Evolutionary conservation across 306 rosid species (phyloP).

Genomic region (Castanea mollissima): DNA sequence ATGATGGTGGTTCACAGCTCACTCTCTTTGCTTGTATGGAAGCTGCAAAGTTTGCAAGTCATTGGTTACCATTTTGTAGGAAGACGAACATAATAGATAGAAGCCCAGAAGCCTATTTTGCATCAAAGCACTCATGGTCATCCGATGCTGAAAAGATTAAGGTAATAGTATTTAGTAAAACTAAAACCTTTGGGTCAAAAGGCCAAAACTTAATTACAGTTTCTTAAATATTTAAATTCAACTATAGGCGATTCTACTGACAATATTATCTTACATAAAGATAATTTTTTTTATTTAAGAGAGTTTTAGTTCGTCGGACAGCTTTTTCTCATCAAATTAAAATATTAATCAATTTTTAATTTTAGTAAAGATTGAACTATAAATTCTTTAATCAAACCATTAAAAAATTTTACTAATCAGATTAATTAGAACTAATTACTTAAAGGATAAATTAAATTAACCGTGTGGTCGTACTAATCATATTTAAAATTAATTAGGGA

Average conservation of each 20-base stretch:
- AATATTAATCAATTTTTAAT: rapidly evolving
- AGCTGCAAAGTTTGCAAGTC: conserved; percentile 39
- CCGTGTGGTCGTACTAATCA: no score
- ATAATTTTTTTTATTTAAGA: no score
- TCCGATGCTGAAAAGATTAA: conserved; percentile 25
- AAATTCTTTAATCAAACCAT: rapidly evolving
- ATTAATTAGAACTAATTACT: rapidly evolving
- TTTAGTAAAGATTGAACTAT: rapidly evolving
- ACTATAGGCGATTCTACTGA: no score
- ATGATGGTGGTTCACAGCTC: conserved; percentile 47
- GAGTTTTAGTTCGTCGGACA: rapidly evolving
- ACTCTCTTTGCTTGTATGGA: conserved; percentile 44
- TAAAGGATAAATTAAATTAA: no score
- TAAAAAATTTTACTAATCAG: rapidly evolving
- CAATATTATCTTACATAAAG: no score
- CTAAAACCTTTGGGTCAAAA: no score
- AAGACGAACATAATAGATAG: conserved; percentile 25
- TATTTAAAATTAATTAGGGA: no score
- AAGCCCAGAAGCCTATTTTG: conserved; percentile 31
- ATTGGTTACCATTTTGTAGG: conserved; percentile 42
- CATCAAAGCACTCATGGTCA: not conserved
- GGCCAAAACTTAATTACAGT: no score
- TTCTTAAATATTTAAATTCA: no score
- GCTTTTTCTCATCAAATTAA: rapidly evolving
- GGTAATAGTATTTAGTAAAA: conserved; percentile 5